Percentiles rank a stretch among this genome's conserved stretches.
These are phyloP conservation scores for Apiosordaria backusii DNA, from an alignment of 495 filamentous ascomycete genomes.

Conservation along the genomic window DNA sequence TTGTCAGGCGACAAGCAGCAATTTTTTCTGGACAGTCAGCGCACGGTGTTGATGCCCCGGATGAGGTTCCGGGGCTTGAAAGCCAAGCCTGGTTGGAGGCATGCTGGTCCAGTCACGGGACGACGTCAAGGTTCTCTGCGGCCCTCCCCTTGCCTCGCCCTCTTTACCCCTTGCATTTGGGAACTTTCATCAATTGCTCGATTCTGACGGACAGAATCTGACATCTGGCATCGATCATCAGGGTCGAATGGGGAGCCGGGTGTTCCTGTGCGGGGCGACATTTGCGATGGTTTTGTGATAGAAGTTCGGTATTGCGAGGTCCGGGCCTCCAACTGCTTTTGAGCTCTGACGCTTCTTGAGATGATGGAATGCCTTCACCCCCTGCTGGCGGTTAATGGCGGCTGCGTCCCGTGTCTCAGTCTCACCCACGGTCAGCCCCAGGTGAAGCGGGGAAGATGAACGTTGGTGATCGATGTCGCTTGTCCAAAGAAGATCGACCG, in stretches of 20 bases:
- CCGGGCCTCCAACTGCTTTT: neutral
- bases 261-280: neutral
- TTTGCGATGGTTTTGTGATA: neutral
- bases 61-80: neutral
- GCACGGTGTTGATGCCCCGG: neutral
- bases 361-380: neutral
- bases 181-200: neutral
- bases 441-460: neutral
- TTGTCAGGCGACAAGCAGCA: neutral
- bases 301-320: neutral
- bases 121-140: neutral
- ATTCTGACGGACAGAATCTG: neutral
- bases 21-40: neutral
- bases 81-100: neutral
- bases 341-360: neutral
- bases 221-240: neutral
- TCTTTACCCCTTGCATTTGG: neutral
- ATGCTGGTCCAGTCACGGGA: neutral
- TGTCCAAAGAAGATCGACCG: no score
- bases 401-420: neutral
- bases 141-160: neutral
- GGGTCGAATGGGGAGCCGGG: no score
- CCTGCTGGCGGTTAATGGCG: neutral
- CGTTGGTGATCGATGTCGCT: neutral
- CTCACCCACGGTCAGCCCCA: no score